These are phyloP conservation scores for Bidens hawaiensis DNA, from an alignment of 140 eudicot species.

Conservation along the genomic window DNA sequence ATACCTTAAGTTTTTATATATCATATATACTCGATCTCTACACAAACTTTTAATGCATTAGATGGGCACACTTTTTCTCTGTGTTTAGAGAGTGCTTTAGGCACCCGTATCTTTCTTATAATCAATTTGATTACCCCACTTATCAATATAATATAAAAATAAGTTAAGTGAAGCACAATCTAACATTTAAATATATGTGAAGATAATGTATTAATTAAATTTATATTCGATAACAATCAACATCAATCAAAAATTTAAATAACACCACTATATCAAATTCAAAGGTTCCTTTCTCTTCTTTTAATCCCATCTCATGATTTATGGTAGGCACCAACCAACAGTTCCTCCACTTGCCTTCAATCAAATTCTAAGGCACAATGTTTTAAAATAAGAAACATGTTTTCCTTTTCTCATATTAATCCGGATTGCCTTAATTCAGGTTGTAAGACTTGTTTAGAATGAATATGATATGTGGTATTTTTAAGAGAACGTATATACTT, in stretches of 20 bases:
- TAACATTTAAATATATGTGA: neutral
- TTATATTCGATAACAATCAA: neutral
- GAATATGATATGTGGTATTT: neutral
- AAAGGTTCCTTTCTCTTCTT: slow-evolving; percentile 14
- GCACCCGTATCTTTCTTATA: too few relatives aligned
- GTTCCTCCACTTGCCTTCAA: slow-evolving; percentile 5
- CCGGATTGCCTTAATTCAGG: too few relatives aligned
- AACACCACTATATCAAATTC: slow-evolving; percentile 8
- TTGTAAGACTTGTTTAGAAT: neutral
- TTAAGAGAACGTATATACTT: neutral
- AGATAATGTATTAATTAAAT: neutral
- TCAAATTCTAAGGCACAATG: neutral
- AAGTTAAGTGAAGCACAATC: neutral
- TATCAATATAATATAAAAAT: neutral
- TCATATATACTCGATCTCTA: too few relatives aligned
- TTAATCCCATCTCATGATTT: slow-evolving; percentile 9
- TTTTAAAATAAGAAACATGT: neutral
- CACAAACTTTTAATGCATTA: too few relatives aligned
- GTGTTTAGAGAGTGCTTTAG: too few relatives aligned
- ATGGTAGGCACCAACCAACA: slow-evolving; percentile 18
- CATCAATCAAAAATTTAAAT: slow-evolving; percentile 14
- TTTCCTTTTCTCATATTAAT: too few relatives aligned
- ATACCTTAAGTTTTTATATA: too few relatives aligned
- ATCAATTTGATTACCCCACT: neutral
- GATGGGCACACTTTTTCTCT: too few relatives aligned